Evolutionary conservation across 2,329 filamentous ascomycete genomes (phyloP), one percentile per base, ranked within the genome.

Genomic region (Verticillium alfalfae): DNA sequence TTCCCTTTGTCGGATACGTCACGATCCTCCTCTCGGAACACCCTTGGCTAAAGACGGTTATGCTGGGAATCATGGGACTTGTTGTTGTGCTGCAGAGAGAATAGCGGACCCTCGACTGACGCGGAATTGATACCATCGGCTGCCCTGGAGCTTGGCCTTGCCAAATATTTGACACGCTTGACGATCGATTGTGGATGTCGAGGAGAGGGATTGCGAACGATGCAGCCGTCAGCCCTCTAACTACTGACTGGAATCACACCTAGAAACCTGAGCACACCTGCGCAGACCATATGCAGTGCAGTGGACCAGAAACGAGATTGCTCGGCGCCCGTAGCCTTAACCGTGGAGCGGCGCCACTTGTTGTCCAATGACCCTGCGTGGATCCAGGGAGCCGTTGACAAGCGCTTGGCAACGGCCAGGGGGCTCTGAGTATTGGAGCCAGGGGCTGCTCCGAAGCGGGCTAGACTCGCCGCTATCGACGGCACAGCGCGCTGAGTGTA

Each of bases 11-110:
- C 15, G 95, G 95, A 67, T 98, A 98, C 72, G 93, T 98, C 56
- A 99, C 95, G 1, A 99, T 99, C 69, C 81, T 98, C 75, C 81
- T 99, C 65, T 95, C 91, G 65, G 95, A 99, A 75, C 89, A 99
- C 73, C 95, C 95, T 6, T 98, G 94, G 94, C 75, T 98, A 69
- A 99, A 99, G 85, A 96, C 92, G 54, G 94, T 88, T 34, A 91
- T 98, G 88, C 76, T 99, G 70, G 94, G 92, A 1, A 84, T 97
- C 58, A 99, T 99, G 95, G 95, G 94, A 1, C 74, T 97, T 69
- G 87, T 96, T 78, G 95, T 97, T 34, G 89, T 99, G 57, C 75
- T 99, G 69, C 95, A 99, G 75, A 81, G 93, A 71, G 95, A 99
- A 80, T 97, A 79, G 67, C 16, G 22, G 57, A 8, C 36, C 39